Base-by-base conservation (phyloP, 1,284 basidiomycete species). In the Vanrija pseudolonga region DNA sequence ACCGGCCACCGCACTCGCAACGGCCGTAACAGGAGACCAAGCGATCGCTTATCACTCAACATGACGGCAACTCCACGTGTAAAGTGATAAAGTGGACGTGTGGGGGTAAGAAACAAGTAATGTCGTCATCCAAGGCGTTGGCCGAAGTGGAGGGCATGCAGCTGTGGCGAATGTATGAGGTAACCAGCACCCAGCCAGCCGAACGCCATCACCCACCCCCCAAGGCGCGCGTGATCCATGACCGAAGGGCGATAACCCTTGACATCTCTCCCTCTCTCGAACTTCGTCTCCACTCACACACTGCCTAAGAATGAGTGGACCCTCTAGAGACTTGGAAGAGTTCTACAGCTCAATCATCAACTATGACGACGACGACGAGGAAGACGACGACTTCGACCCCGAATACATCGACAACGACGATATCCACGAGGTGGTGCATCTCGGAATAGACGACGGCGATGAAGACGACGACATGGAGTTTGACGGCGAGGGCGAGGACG, bases 331-430 rank as follows among this genome's bases (percentile, higher is more conserved):
- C 53, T 50, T 62, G 15, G 61, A 65, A 36, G 53, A 51, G 8
- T 63, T 65, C 47, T 65, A 63, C 56, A 55, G 60, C 28, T 45
- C 57, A 9, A 46, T 55, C 32, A 53, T 52, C 20, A 56, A 54
- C 46, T 49, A 53, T 11, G 56, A 56, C 20, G 55, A 59, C 6
- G 52, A 59, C 9, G 61, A 62, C 11, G 64, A 65, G 38, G 63
- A 67, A 23, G 66, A 64, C 15, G 59, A 63, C 22, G 61, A 61
- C n/a, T n/a, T n/a, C n/a, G n/a, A n/a, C n/a, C n/a, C n/a, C 18
- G 58, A 60, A 12, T 57, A 58, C 36, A 49, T 59, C 36, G 53
- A 58, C 43, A 64, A 60, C 39, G 52, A 44, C n/a, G 52, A 64
- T 46, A 57, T 42, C 17, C 44, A 45, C 32, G 38, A 47, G 23